Conservation (phyloP, 495 filamentous ascomycete species). For the Schizothecium vesticola region DNA sequence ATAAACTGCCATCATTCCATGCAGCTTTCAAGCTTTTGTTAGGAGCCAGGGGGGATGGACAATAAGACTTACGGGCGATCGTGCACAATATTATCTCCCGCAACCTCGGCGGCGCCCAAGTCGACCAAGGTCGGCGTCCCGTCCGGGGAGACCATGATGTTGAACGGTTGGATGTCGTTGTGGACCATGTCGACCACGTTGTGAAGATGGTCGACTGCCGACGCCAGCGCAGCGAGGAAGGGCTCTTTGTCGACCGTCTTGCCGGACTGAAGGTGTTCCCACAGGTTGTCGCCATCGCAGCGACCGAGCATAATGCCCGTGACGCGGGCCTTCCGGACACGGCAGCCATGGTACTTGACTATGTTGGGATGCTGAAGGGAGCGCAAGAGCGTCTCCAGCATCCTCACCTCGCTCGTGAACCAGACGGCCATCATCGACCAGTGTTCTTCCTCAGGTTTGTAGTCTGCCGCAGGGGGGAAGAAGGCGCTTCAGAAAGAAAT, state of each 20-base stretch:
- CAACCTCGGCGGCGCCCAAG: neutral
- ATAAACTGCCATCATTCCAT: too few species aligned
- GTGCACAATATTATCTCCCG: too few species aligned
- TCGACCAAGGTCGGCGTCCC: neutral
- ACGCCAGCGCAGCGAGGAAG: neutral
- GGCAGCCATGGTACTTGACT: conserved; percentile 5
- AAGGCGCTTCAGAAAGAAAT: too few species aligned
- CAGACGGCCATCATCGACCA: neutral
- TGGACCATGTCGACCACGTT: conserved; percentile 1
- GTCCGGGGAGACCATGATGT: neutral
- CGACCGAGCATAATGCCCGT: neutral
- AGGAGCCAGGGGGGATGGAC: too few species aligned
- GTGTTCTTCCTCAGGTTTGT: too few species aligned
- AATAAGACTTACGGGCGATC: too few species aligned
- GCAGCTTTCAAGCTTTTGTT: too few species aligned
- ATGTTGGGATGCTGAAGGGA: neutral
- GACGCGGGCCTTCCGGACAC: conserved; percentile 2
- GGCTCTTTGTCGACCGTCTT: conserved; percentile 2
- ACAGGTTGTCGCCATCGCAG: neutral
- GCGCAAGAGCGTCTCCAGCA: neutral
- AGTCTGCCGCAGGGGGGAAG: too few species aligned
- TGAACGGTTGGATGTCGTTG: conserved; percentile 3
- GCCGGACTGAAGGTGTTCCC: neutral
- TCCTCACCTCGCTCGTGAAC: neutral
- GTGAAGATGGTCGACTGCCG: conserved; percentile 3